Conservation (phyloP, 1,284 basidiomycete genomes). For the Leucoagaricus sp. region DNA sequence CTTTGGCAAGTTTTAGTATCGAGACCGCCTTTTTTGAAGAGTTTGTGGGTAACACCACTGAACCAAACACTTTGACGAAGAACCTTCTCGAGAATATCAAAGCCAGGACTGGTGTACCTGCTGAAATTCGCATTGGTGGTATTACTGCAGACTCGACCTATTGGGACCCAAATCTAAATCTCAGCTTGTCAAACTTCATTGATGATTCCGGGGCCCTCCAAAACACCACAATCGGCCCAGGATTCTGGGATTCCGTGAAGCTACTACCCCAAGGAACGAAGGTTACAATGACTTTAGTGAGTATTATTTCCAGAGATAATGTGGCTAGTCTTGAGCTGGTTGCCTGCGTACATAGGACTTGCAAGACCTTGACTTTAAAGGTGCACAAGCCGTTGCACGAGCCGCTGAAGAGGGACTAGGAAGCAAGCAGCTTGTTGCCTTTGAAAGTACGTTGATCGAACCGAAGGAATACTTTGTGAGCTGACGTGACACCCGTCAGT, state of each 20-base stretch:
- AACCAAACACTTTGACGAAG: constrained; percentile 43
- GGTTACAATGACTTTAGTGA: constrained; percentile 45
- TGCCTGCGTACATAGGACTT: constrained; percentile 35
- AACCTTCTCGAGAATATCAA: constrained; percentile 46
- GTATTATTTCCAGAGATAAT: neutral
- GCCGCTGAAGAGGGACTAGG: constrained; percentile 40
- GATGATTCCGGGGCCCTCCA: constrained; percentile 39
- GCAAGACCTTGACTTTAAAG: constrained; percentile 41
- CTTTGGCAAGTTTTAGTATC: constrained; percentile 52
- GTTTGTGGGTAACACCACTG: constrained; percentile 44
- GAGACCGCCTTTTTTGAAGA: constrained; percentile 52
- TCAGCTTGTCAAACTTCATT: constrained; percentile 45
- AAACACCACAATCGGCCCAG: constrained; percentile 51
- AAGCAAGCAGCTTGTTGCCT: constrained; percentile 36
- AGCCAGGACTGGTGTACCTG: constrained; percentile 42
- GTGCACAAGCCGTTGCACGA: constrained; percentile 43
- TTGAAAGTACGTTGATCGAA: constrained; percentile 42
- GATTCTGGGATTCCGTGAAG: constrained; percentile 47
- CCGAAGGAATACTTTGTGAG: neutral
- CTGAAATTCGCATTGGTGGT: constrained; percentile 50
- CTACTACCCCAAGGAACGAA: constrained; percentile 47
- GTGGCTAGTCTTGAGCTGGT: neutral
- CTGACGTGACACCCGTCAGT: constrained; percentile 31
- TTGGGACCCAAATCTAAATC: constrained; percentile 41
- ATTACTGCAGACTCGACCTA: constrained; percentile 54